phyloP scores from a whole-genome alignment of 441 rosid genomes.

The Viola pubescens region DNA sequence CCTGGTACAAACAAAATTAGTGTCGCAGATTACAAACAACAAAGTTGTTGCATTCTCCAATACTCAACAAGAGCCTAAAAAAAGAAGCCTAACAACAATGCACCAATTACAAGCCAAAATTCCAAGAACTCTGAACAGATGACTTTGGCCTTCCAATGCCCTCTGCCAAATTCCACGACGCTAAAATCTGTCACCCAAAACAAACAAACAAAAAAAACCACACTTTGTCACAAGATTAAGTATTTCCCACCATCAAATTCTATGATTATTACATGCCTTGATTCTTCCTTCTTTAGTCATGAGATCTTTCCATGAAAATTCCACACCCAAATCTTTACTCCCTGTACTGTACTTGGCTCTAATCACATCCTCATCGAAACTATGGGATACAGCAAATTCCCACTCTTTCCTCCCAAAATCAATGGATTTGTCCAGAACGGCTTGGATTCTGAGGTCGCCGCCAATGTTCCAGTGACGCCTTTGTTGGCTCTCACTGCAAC shows the following conservation, averaged over 20 bases:
- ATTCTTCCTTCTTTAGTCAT: conserved; percentile 17
- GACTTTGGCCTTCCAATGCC: conserved; percentile 24
- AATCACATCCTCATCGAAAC: conserved; percentile 25
- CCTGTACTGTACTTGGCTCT: conserved; percentile 24
- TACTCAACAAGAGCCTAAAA: too few species aligned
- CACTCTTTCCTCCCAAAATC: conserved; percentile 32
- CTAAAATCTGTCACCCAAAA: conserved; percentile 22
- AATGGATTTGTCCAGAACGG: conserved; percentile 11
- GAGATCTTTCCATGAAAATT: conserved; percentile 22
- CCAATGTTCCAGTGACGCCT: conserved; percentile 18
- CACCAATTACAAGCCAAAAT: conserved; percentile 22
- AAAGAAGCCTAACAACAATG: too few species aligned
- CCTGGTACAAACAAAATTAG: too few species aligned
- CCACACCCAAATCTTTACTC: conserved; percentile 23
- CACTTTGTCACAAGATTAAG: neutral
- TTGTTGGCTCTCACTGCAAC: conserved; percentile 19
- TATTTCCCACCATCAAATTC: too few species aligned
- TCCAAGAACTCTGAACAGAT: conserved; percentile 28
- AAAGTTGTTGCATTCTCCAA: too few species aligned
- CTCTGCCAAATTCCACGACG: conserved; percentile 23
- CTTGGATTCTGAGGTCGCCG: conserved; percentile 28
- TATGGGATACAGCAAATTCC: conserved; percentile 30
- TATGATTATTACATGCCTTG: conserved; percentile 16
- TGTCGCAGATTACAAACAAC: too few species aligned
- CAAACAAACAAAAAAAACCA: neutral